These are phyloP conservation scores for Coemansia linderi DNA, from an alignment of 371 early-diverging fungal species.

Conservation along the genomic window DNA sequence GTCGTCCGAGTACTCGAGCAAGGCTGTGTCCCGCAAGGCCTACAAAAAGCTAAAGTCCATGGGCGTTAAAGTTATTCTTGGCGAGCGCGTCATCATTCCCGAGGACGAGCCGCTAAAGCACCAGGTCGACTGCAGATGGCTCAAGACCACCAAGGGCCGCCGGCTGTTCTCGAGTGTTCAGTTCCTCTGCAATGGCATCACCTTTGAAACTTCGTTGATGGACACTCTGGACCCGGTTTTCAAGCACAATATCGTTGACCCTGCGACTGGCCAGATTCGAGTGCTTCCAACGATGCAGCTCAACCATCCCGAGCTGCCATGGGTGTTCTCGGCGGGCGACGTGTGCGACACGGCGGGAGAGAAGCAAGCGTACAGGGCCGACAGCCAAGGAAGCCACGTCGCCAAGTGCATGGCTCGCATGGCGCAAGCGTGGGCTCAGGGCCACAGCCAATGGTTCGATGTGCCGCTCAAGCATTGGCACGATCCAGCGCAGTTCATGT, in stretches of 20 bases:
- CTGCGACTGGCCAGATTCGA: constrained; percentile 51
- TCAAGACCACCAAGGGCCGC: constrained; percentile 51
- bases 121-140: constrained; percentile 50
- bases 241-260: constrained; percentile 37
- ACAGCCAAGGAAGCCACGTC: constrained; percentile 56
- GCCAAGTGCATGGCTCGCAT: constrained; percentile 50
- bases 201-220: constrained; percentile 55
- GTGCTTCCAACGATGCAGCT: constrained; percentile 67
- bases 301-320: constrained; percentile 59
- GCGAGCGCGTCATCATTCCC: constrained; percentile 61
- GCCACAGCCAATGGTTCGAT: constrained; percentile 42
- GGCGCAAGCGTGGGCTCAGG: constrained; percentile 47
- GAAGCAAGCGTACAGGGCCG: constrained; percentile 66
- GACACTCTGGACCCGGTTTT: constrained; percentile 54
- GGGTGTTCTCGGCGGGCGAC: constrained; percentile 73
- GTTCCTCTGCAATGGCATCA: constrained; percentile 57
- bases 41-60: constrained; percentile 57
- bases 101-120: constrained; percentile 51
- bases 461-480: constrained; percentile 48
- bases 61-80: constrained; percentile 66
- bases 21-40: constrained; percentile 56
- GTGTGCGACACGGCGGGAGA: constrained; percentile 62
- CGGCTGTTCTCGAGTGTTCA: constrained; percentile 57
- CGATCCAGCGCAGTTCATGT: constrained; percentile 52
- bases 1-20: constrained; percentile 52